Base-by-base conservation (phyloP, 2,329 filamentous ascomycete species). In the Phialophora expanda region DNA sequence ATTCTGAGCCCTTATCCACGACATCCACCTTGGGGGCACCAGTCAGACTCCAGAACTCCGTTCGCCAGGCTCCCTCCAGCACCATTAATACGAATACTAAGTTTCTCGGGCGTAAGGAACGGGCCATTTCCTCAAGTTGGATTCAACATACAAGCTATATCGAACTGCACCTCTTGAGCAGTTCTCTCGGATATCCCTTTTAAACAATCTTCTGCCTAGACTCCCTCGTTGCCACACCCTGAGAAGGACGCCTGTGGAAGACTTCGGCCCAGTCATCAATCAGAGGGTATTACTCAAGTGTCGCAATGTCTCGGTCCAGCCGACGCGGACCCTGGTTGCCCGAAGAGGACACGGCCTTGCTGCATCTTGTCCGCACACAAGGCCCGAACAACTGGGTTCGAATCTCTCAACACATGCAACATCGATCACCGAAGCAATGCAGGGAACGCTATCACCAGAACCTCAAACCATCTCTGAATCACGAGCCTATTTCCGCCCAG, bases 381-480 rank as follows among this genome's bases (percentile, higher is more conserved):
- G 91, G 91, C 34, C 85, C 90, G 34, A 85, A 90, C 76, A 95
- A 97, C 84, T 98, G 94, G 94, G 92, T 97, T 14, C 86, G 88
- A 70, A 96, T 97, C 74, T 88, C 93, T 32, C 82, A 88, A 62
- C 84, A 88, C 71, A 88, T 97, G 73, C 85, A 86, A 66, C 89
- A 90, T 28, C 87, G 94, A 69, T 92, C 92, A 26, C 90, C 94
- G 61, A 98, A 98, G 82, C 94, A 98, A 81, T 98, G 94, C 78
- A 88, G 94, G 65, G 94, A 98, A 81, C 86, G 94, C 56, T 98
- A 91, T 75, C 92, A 97, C 76, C 94, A 98, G 75, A 97, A 97
- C 77, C 84, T 98, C 54, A 97, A 92, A 77, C 89, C 90, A 1
- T 81, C 83, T 1, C 81, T 93, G 44, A 90, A 90, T 76, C 90